phyloP scores from a whole-genome alignment of 2,329 filamentous ascomycete species.

The Aspergillus sp. region DNA sequence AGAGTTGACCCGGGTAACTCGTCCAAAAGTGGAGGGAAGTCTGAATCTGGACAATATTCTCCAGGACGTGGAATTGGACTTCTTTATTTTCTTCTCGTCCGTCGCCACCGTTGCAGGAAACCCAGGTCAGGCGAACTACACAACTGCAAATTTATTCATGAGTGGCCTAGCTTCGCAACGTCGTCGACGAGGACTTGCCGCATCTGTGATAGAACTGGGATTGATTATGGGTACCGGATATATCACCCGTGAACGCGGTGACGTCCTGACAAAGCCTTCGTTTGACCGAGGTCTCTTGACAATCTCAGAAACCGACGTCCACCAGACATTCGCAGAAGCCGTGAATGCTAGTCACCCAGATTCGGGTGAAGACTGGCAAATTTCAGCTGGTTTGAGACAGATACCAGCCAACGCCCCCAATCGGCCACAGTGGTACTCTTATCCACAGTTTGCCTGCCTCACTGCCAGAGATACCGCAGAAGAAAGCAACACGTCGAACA shows the following conservation, averaged over 20 bases:
- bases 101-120: slow-evolving; percentile 31
- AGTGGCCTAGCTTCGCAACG: slow-evolving; percentile 17
- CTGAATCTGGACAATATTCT: slow-evolving; percentile 13
- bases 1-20: slow-evolving; percentile 3
- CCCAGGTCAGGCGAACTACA: slow-evolving; percentile 34
- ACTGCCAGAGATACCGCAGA: neutral
- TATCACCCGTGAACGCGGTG: neutral
- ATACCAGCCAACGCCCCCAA: slow-evolving; percentile 5
- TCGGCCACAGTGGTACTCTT: neutral
- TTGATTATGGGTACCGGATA: slow-evolving; percentile 17
- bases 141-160: slow-evolving; percentile 38
- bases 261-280: neutral
- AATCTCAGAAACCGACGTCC: slow-evolving; percentile 25
- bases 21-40: slow-evolving; percentile 17
- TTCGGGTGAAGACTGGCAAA: slow-evolving; percentile 4
- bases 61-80: slow-evolving; percentile 16
- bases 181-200: slow-evolving; percentile 13
- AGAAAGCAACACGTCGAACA: neutral
- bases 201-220: slow-evolving; percentile 15
- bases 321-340: slow-evolving; percentile 39
- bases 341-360: slow-evolving; percentile 29
- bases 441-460: neutral
- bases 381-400: slow-evolving; percentile 5
- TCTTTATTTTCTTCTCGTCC: slow-evolving; percentile 40
- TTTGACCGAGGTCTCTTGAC: neutral